Percentiles rank a stretch among this genome's conserved stretches.
phyloP scores from a whole-genome alignment of 345 rosid genomes.

The Tarenaya hassleriana region DNA sequence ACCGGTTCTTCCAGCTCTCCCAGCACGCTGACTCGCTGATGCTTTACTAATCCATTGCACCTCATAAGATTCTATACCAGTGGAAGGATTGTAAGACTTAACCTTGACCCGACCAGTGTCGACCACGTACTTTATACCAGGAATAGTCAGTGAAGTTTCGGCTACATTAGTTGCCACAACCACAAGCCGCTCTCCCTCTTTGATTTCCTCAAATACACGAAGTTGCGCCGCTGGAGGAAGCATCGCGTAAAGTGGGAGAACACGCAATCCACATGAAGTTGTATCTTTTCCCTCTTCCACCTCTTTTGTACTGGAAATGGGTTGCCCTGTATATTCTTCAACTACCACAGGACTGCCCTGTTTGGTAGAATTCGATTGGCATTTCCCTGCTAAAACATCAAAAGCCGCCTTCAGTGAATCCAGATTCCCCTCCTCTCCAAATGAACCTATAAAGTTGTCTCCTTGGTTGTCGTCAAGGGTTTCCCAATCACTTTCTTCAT shows the following conservation, averaged over 20 bases:
- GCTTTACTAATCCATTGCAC: constrained; percentile 90
- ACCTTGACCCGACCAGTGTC: constrained; percentile 91
- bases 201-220: constrained; percentile 61
- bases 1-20: constrained; percentile 96
- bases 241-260: constrained; percentile 90
- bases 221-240: constrained; percentile 85
- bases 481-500: constrained; percentile 67
- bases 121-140: constrained; percentile 89
- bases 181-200: constrained; percentile 79
- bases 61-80: constrained; percentile 72
- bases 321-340: constrained; percentile 26
- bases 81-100: constrained; percentile 61
- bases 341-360: constrained; percentile 8
- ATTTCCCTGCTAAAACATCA: constrained; percentile 52
- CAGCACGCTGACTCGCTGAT: constrained; percentile 90
- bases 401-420: constrained; percentile 69
- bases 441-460: constrained; percentile 24
- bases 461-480: constrained; percentile 34
- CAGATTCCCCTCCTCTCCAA: constrained; percentile 31
- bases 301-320: constrained; percentile 5
- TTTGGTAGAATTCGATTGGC: constrained; percentile 16
- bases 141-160: constrained; percentile 90
- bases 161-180: constrained; percentile 96
- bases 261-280: constrained; percentile 34
- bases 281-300: constrained; percentile 24